Evolutionary conservation across 257 asterid species (phyloP).

Genomic region (Jaltomata sinuosa): DNA sequence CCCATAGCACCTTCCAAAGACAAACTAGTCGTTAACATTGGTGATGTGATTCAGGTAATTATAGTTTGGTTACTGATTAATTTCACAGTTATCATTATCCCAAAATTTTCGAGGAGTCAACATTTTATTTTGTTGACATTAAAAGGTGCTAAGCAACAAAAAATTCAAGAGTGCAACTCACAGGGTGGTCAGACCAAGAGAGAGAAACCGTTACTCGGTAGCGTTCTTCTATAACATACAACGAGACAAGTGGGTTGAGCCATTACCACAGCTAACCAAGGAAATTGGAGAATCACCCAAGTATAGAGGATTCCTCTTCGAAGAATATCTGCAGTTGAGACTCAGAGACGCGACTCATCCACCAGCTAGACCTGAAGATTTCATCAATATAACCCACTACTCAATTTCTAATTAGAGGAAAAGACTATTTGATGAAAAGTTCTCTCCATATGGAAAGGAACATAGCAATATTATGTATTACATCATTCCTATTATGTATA

Average conservation of each 20-base stretch:
- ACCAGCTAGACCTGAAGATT: constrained; percentile 11
- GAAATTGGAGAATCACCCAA: constrained; percentile 27
- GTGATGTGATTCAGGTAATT: constrained; percentile 35
- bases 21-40: constrained; percentile 30
- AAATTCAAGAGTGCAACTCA: constrained; percentile 49
- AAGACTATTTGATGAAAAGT: too few species aligned
- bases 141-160: constrained; percentile 33
- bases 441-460: background rate
- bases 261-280: constrained; percentile 28
- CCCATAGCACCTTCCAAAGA: constrained; percentile 24
- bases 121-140: background rate
- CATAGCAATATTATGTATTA: background rate
- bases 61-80: background rate
- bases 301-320: constrained; percentile 32
- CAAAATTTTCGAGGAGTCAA: background rate
- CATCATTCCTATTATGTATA: background rate
- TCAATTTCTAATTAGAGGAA: background rate
- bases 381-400: background rate
- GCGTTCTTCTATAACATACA: constrained; percentile 29
- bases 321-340: constrained; percentile 27
- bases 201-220: constrained; percentile 21
- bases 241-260: constrained; percentile 44
- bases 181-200: constrained; percentile 26
- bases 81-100: background rate
- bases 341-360: constrained; percentile 38